Evolutionary conservation across 345 rosid genomes (phyloP), one percentile per base, ranked within the genome.

Genomic region (Euphorbia tirucalli): DNA sequence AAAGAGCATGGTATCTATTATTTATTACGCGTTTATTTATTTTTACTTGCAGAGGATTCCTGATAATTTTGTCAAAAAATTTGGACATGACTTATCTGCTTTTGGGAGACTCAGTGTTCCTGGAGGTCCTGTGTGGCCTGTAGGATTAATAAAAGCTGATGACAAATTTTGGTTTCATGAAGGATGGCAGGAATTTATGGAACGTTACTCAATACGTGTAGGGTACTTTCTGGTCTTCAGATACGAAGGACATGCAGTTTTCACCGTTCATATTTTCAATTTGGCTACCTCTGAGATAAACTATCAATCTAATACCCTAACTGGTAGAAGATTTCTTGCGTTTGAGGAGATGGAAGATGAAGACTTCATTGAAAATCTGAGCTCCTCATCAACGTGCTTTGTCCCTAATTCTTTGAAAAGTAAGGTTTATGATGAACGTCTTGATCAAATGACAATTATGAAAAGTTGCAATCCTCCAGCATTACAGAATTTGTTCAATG

Each of bases 151-250:
- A 77, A 93, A 86, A 87, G 80, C 75, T 62, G 89, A 89, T 35
- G 82, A 85, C 82, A 90, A 85, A 80, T 74, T 86, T 63, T 93
- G 95, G 96, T 89, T 93, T 74, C 82, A 82, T 75, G 90, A 89
- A 52, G 92, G 90, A 61, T 93, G 96, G 98, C 90, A 85, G 77
- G 92, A 87, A 74, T 90, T 93, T 76, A 86, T 93, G 27, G 93
- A 90, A 65, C 89, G 89, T 35, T 89, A 86, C 81, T 76, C 83
- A 52, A 89, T 93, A 46, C 84, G 86, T 68, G 78, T 85, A 77
- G 96, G 98, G 55, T 92, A 85, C 83, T 81, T 93, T 81, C 72
- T 93, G 77, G 77, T 89, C 61, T 93, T 90, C 82, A 85, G 90
- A 90, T 93, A 93, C 49, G 93, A 90, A 84, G 96, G 96, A 25